phyloP scores from a whole-genome alignment of 2,329 filamentous ascomycete species.

The Nigrospora sphaerica region DNA sequence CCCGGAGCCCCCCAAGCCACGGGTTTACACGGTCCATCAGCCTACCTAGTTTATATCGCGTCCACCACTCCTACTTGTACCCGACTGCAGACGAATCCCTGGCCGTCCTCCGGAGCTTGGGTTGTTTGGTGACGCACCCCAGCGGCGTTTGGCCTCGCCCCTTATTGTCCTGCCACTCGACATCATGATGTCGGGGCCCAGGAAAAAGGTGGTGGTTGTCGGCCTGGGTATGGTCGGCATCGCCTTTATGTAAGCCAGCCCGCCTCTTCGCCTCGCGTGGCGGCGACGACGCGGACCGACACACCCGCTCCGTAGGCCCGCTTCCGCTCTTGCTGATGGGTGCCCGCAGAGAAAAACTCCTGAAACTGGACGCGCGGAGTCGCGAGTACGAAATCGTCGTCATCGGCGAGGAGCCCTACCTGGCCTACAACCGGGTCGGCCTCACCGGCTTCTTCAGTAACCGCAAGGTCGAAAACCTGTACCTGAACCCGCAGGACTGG shows the following conservation, averaged over 20 bases:
- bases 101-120: too few species aligned
- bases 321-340: too few species aligned
- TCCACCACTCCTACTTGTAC: too few species aligned
- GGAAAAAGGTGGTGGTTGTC: constrained; percentile 72
- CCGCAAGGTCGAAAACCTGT: constrained; percentile 77
- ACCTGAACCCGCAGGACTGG: constrained; percentile 80
- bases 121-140: too few species aligned
- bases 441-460: constrained; percentile 86
- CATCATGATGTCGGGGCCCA: constrained; percentile 36
- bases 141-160: too few species aligned
- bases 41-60: too few species aligned
- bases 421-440: constrained; percentile 88
- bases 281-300: neutral
- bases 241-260: constrained; percentile 67
- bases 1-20: too few species aligned
- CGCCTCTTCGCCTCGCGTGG: too few species aligned
- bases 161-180: neutral
- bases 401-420: constrained; percentile 79
- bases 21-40: too few species aligned
- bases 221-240: constrained; percentile 90
- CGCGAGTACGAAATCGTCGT: constrained; percentile 76
- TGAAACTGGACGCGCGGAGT: constrained; percentile 72
- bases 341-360: constrained; percentile 66
- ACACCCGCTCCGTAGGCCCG: too few species aligned
- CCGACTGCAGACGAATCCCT: too few species aligned